Conservation (phyloP, 2,329 filamentous ascomycete species). For the Trichoderma afroharzianum region DNA sequence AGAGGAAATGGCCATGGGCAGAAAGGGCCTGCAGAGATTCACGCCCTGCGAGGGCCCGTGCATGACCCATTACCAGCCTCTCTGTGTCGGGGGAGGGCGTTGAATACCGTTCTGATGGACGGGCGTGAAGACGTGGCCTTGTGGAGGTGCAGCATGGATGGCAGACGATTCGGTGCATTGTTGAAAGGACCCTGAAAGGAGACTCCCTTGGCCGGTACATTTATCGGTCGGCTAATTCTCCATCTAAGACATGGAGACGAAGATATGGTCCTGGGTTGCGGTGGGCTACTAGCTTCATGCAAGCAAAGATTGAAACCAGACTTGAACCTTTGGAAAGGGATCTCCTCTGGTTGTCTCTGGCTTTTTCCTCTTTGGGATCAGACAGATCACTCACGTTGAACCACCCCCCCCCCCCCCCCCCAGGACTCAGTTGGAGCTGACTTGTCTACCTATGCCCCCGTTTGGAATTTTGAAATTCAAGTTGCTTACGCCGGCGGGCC, state of each 20-base stretch:
- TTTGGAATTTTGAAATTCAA: not conserved
- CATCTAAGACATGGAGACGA: not conserved
- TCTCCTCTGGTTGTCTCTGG: not conserved
- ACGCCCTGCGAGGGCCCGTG: not conserved
- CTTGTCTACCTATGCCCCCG: not conserved
- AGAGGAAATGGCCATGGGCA: not conserved
- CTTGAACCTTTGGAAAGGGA: not conserved
- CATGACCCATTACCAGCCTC: not conserved
- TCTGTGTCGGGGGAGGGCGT: not conserved
- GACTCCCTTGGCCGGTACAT: not conserved
- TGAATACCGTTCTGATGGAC: not conserved
- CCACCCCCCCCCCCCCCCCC: too few relatives aligned
- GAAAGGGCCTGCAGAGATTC: not conserved
- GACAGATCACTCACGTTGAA: not conserved
- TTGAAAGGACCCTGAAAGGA: constrained; percentile 10
- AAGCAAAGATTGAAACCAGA: not conserved
- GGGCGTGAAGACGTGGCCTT: constrained; percentile 2
- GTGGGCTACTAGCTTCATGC: not conserved
- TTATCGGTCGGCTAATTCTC: not conserved
- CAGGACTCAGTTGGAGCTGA: not conserved
- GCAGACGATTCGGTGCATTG: not conserved
- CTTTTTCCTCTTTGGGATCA: not conserved
- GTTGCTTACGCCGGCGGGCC: constrained; percentile 5
- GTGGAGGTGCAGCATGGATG: constrained; percentile 4
- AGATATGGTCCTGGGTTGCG: not conserved